Base-by-base conservation (phyloP, 202 grass and related monocot species). In the Setaria viridis region DNA sequence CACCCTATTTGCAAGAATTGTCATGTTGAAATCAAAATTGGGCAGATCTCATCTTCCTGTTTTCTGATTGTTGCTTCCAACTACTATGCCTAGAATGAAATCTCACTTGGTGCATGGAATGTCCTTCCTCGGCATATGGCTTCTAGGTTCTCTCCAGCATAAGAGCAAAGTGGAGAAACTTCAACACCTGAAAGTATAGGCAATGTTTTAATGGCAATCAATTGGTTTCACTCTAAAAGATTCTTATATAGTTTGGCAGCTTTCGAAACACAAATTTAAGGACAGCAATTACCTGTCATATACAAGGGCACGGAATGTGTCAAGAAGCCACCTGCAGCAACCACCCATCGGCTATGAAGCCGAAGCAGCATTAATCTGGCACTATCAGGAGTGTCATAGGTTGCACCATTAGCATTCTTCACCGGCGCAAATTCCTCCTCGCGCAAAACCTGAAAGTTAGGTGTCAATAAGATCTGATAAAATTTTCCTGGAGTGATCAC, bases 351-450 rank as follows among this genome's bases (percentile, higher is more conserved):
- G 64, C 92, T 97, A 76, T 97, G 94, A 62, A 97, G 94, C 34
- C 92, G 90, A 43, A 97, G 94, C 21, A 94, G 88, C 94, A 97
- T 94, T 72, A 92, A 82, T 70, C 74, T 82, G 55, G 92, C 88
- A 42, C 74, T 92, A 64, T 97, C 90, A 70, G 94, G 94, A 54
- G 94, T 97, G 83, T 94, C 92, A 62, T 97, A 86, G 58, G 77
- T 91, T 59, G 90, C 73, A n/a, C 92, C 94, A 37, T 94, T 94
- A 79, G 94, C 94, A 92, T 94, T 97, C 84, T 97, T 94, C 55
- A 97, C 92, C 33, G 92, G 92, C 60, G 94, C 92, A 91, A 97
- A 97, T 92, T 97, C 94, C 86, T 97, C 94, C 75, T 97, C 94
- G n/a, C 94, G 82, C 70, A 83, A 58, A 64, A 97, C 79, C 94